Conservation (phyloP, 208 protist genomes). For the Acanthamoeba triangularis region DNA sequence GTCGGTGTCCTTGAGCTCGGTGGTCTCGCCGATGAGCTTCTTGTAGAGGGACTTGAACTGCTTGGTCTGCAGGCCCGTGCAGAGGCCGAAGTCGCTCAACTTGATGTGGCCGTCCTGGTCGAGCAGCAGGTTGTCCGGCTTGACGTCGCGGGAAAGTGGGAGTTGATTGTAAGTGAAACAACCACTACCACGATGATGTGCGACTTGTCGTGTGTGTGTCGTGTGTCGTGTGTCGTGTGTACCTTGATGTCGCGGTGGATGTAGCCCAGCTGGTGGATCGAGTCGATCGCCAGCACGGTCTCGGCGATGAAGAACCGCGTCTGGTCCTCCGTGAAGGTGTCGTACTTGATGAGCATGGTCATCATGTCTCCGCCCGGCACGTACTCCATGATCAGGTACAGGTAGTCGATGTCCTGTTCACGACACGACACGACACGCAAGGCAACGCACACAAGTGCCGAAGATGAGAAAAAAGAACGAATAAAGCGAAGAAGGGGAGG, state of each 20-base stretch:
- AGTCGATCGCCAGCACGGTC: constrained; percentile 93
- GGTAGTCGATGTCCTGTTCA: constrained; percentile 91
- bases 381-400: constrained; percentile 97
- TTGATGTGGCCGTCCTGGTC: constrained; percentile 97
- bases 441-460: neutral
- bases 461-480: neutral
- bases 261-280: constrained; percentile 93
- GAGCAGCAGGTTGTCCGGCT: constrained; percentile 99
- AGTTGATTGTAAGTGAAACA: too few species aligned
- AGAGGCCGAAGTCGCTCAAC: constrained; percentile 98
- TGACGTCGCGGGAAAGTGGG: constrained; percentile 93
- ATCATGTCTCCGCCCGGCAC: constrained; percentile 97
- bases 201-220: neutral
- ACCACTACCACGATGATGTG: too few species aligned
- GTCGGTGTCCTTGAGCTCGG: constrained; percentile 37
- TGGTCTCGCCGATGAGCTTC: constrained; percentile 67
- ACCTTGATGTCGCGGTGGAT: constrained; percentile 68
- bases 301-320: constrained; percentile 91
- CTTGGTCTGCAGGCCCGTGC: constrained; percentile 87
- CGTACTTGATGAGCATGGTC: constrained; percentile 95
- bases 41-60: constrained; percentile 92
- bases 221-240: constrained; percentile 85
- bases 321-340: constrained; percentile 93
- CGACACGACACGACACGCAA: neutral
- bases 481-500: too few species aligned